Percentiles rank a stretch among this genome's conserved stretches.
Conservation (phyloP, 179 eudicot species). For the Patellifolia procumbens region DNA sequence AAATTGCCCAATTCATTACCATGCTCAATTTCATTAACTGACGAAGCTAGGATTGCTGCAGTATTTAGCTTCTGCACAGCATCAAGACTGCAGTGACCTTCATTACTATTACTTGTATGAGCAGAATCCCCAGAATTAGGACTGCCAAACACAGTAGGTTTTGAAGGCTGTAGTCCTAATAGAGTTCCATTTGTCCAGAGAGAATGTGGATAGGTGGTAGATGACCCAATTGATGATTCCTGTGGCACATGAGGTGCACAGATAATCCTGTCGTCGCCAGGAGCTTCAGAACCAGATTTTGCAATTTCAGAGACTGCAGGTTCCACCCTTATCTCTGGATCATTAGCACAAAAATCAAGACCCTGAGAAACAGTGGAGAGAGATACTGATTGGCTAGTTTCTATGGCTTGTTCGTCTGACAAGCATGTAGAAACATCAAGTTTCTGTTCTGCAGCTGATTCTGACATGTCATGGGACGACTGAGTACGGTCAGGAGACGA, state of each 20-base stretch:
- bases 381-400: constrained; percentile 29
- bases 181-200: constrained; percentile 88
- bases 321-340: constrained; percentile 24
- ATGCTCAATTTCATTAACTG: constrained; percentile 27
- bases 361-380: constrained; percentile 15
- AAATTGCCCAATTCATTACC: constrained; percentile 19
- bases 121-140: constrained; percentile 31
- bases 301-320: constrained; percentile 30
- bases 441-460: constrained; percentile 15
- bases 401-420: constrained; percentile 30
- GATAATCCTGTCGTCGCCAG: background rate
- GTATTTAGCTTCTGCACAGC: constrained; percentile 20
- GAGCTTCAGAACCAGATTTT: constrained; percentile 31
- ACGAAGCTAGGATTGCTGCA: constrained; percentile 24
- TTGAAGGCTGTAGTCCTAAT: constrained; percentile 83
- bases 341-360: constrained; percentile 23
- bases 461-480: constrained; percentile 15
- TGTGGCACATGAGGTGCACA: constrained; percentile 9
- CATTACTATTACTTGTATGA: constrained; percentile 24
- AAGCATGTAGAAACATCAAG: constrained; percentile 15
- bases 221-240: constrained; percentile 35
- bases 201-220: constrained; percentile 41
- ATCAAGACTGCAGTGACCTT: constrained; percentile 28
- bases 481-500: constrained; percentile 18
- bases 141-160: constrained; percentile 66